phyloP scores from a whole-genome alignment of 1,139 yeast species.

The Kurtzmaniella natalensis region DNA sequence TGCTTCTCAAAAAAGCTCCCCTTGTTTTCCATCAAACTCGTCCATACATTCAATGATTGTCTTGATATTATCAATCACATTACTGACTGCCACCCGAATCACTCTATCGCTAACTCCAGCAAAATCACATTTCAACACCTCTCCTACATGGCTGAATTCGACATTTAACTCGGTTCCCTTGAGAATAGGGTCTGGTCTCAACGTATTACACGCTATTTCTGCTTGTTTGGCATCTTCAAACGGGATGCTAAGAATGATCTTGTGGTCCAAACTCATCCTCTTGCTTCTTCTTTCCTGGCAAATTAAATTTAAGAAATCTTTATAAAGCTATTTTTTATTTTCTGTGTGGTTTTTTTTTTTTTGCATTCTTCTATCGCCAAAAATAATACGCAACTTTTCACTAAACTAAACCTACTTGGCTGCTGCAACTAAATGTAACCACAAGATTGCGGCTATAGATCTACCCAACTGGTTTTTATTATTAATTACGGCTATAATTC shows the following conservation, averaged over 20 bases:
- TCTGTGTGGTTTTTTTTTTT: too few species aligned
- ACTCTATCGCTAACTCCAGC: slow-evolving; percentile 59
- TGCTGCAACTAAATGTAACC: too few species aligned
- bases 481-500: too few species aligned
- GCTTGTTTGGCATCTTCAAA: slow-evolving; percentile 61
- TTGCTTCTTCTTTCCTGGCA: too few species aligned
- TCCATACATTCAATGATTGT: slow-evolving; percentile 67
- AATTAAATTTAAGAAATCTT: too few species aligned
- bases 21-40: slow-evolving; percentile 46
- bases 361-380: too few species aligned
- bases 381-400: too few species aligned
- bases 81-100: slow-evolving; percentile 67
- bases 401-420: too few species aligned
- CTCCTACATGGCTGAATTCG: slow-evolving; percentile 26
- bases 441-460: too few species aligned
- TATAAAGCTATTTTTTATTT: too few species aligned
- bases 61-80: slow-evolving; percentile 59
- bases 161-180: slow-evolving; percentile 58
- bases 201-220: slow-evolving; percentile 50
- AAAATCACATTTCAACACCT: slow-evolving; percentile 38
- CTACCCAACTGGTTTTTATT: too few species aligned
- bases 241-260: slow-evolving; percentile 49
- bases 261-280: slow-evolving; percentile 8
- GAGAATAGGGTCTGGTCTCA: slow-evolving; percentile 76
- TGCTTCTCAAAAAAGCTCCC: too few species aligned